A percentile compares a stretch with the other conserved stretches of the same genome.
Conservation (phyloP, 2,329 filamentous ascomycete genomes). For the Stagonosporopsis vannaccii region DNA sequence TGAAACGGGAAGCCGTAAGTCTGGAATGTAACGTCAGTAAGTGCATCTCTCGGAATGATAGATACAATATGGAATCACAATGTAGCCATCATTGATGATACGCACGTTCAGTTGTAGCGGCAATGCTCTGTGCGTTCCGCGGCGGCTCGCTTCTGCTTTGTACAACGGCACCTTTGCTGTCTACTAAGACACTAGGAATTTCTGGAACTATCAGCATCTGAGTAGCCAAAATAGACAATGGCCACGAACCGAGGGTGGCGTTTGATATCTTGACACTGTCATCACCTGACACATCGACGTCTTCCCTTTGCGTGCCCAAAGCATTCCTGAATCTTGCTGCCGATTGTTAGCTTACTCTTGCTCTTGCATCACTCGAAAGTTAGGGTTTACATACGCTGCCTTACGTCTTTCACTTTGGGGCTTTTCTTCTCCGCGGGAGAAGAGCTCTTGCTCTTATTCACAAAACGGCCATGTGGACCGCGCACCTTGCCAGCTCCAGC, state of each 20-base stretch:
- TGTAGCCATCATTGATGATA: background rate
- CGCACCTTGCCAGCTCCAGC: slow-evolving; percentile 24
- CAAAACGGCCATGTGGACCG: slow-evolving; percentile 26
- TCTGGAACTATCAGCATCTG: background rate
- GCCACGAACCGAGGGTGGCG: background rate
- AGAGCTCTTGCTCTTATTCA: slow-evolving; percentile 2
- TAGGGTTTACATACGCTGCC: background rate
- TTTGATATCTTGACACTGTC: background rate
- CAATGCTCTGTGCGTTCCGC: background rate
- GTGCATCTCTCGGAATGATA: background rate
- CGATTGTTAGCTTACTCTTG: background rate
- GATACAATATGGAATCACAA: background rate
- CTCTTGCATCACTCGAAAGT: background rate
- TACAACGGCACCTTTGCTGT: background rate
- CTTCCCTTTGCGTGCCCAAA: background rate
- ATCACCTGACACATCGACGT: background rate
- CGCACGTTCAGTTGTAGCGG: background rate
- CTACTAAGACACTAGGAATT: background rate
- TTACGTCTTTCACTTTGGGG: background rate
- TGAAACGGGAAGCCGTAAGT: background rate
- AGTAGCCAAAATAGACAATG: background rate
- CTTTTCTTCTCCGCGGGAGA: background rate
- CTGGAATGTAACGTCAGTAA: background rate
- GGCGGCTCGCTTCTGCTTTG: background rate
- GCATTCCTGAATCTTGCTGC: slow-evolving; percentile 4